Conservation (phyloP, 1,139 yeast genomes). For the Candida sojae region DNA sequence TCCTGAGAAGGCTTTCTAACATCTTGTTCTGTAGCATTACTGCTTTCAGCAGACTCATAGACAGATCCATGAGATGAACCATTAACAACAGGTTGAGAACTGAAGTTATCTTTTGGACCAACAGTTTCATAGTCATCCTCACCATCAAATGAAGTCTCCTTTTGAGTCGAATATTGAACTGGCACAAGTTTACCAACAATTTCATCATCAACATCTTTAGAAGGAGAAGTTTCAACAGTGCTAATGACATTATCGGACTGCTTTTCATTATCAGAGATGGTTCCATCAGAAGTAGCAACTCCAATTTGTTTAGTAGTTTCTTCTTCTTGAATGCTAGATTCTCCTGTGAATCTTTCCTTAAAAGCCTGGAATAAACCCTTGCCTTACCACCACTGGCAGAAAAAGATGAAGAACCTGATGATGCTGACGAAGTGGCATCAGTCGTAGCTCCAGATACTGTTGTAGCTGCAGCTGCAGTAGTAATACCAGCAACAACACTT, state of each 20-base stretch:
- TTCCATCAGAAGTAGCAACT: conserved; percentile 8
- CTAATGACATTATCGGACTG: conserved; percentile 12
- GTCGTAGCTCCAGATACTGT: not conserved
- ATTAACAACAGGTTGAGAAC: not conserved
- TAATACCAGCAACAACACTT: conserved; percentile 4
- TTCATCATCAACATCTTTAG: conserved; percentile 23
- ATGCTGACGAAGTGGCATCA: conserved; percentile 8
- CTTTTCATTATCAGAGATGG: conserved; percentile 21
- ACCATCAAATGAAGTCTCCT: not conserved
- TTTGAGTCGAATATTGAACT: conserved; percentile 2
- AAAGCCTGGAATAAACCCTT: conserved; percentile 40
- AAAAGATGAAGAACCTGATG: not conserved
- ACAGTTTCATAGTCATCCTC: not conserved
- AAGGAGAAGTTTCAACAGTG: conserved; percentile 36
- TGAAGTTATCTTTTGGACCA: not conserved
- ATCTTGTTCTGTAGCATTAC: not conserved
- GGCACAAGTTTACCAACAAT: conserved; percentile 16
- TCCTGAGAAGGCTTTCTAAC: not conserved
- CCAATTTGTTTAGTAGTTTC: conserved; percentile 4
- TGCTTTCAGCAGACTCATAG: conserved; percentile 3
- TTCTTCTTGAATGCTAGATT: conserved; percentile 7
- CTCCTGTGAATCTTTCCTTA: conserved; percentile 28
- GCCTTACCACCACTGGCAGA: conserved; percentile 14
- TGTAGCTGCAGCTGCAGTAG: conserved; percentile 7
- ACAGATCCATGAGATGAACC: conserved; percentile 1